Evolutionary conservation across 1,284 basidiomycete genomes (phyloP), one percentile per base, ranked within the genome.

Genomic region (Spongiforma sp.): DNA sequence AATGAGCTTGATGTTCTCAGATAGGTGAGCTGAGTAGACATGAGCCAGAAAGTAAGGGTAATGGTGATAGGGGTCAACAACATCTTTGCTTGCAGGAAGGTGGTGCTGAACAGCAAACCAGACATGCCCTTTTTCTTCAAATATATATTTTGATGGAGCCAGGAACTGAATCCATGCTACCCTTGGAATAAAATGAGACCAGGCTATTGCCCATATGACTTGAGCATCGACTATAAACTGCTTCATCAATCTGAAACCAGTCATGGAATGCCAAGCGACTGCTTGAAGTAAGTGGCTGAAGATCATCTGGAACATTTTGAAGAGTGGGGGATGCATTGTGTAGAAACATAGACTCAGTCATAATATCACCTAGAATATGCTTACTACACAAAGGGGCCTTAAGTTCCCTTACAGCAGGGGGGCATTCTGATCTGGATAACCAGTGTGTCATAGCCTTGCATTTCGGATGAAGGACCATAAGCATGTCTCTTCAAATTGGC

Each of bases 101-200:
- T 50, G 48, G 48, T 17, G 17, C 26, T 50, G 48, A 30, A 50
- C 48, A 50, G 48, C 48, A 50, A 50, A 50, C 48, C 46, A 50
- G 48, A 50, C 19, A 50, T 28, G 14, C 11, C 48, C 48, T 50
- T 37, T 33, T 0, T 56, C 41, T 33, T 56, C 53, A 37, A 61
- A 61, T 7, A 61, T 61, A 19, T 61, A 61, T 53, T 61, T 43
- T 36, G 33, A 56, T 55, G 19, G 4, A 46, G 10, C 53, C 54
- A 17, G 53, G 43, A 17, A 28, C 10, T 11, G 28, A 14, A 46
- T 46, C 26, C 2, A 17, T 30, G 30, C 15, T 26, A 50, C 43
- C 43, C 43, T 46, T 24, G 21, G 41, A 24, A 26, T 46, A 46
- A 46, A 46, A 46, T 11, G 24, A 46, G 15, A 61, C 15, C 2